Evolutionary conservation across 371 early-diverging fungal species (phyloP).

Genomic region (Synchytrium microbalum): DNA sequence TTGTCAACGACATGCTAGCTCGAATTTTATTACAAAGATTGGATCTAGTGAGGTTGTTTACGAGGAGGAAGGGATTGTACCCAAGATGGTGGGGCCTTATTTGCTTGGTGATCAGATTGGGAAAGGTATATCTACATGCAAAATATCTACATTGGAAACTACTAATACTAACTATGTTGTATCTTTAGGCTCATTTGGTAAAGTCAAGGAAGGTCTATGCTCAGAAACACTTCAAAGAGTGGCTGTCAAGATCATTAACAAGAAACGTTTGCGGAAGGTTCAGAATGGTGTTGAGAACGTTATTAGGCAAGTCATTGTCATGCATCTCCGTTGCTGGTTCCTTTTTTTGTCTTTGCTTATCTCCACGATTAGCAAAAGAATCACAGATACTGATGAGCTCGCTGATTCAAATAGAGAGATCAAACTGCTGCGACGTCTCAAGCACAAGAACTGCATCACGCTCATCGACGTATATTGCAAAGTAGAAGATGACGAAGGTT

Average conservation of each 20-base stretch:
- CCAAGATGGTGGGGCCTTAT: conserved; percentile 43
- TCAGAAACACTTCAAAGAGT: conserved; percentile 44
- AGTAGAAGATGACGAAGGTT: conserved; percentile 47
- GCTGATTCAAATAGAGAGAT: conserved; percentile 55
- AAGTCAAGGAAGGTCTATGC: conserved; percentile 52
- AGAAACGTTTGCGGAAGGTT: conserved; percentile 40
- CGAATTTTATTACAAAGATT: conserved; percentile 43
- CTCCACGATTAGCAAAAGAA: neutral
- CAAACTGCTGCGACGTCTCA: conserved; percentile 42
- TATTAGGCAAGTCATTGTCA: conserved; percentile 15
- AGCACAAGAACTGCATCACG: conserved; percentile 38
- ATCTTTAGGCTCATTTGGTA: conserved; percentile 36
- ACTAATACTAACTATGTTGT: neutral
- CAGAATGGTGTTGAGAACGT: conserved; percentile 36
- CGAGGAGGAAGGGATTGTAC: conserved; percentile 20
- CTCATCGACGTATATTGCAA: conserved; percentile 54
- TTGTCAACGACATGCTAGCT: conserved; percentile 33
- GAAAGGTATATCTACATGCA: conserved; percentile 21
- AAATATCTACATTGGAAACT: neutral
- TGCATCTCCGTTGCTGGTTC: too few species aligned
- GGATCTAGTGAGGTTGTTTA: conserved; percentile 40
- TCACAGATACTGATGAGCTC: neutral
- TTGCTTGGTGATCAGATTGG: conserved; percentile 46
- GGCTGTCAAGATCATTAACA: conserved; percentile 46
- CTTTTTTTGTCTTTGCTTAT: neutral